Base-by-base conservation (phyloP, 169 alveolate species). In the Hepatocystis sp. region DNA sequence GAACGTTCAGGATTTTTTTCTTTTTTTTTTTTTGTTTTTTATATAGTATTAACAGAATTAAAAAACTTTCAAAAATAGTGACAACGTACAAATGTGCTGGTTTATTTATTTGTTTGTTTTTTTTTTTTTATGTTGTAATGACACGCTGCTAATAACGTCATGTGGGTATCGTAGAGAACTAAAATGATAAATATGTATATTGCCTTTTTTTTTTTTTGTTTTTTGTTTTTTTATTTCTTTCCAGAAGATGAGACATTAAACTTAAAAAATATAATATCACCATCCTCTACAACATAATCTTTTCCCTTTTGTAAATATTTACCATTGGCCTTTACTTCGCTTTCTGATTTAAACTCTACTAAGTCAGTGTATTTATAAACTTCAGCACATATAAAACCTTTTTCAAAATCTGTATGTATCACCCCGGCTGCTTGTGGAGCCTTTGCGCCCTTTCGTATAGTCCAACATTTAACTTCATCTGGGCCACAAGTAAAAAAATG, bases 401-500 rank as follows among this genome's bases (percentile, higher is more conserved):
- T 93, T 86, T 98, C 99, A 91, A 98, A 97, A 88, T 98, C 99
- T 13, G 99, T 93, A 81, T 97, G 99, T 61, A 96, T 96, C 21
- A 95, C 97, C 27, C 98, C 99, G 21, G 99, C 99, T 17, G 99
- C 99, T 86, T 95, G 93, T 23, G 99, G 99, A 7, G 99, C 99
- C 84, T 96, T 97, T 11, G 98, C 91, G 0, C 99, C 99, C 86
- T 95, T 94, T 78, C 99, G 94, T 11, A 98, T 95, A 15, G 99
- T 97, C 99, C 99, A 98, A 93, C 99, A 98, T 86, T 97, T 96
- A 44, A 98, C 99, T 88, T 99, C 99, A 93, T 99, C 99, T 56
- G 97, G 99, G 19, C 99, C 99, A 85, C 99, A 98, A 27, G 99
- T 99, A 95, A 98, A 99, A 94, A 95, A 99, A 93, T 99, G 99